Evolutionary conservation across 768 basidiomycete species (phyloP).

Genomic region (Jaapia argillacea): DNA sequence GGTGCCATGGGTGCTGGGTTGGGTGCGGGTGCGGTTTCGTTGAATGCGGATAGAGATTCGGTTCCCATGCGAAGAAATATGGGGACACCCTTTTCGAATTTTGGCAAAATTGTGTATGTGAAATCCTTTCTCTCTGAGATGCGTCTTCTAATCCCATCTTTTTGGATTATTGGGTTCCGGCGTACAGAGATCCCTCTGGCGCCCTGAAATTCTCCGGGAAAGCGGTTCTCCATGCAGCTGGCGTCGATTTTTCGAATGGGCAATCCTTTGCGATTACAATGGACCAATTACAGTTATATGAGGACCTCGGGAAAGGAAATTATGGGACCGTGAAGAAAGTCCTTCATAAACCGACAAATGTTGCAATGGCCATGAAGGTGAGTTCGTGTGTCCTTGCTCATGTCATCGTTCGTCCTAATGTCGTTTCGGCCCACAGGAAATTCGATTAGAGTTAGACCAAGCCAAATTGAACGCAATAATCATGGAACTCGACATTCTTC

Average conservation of each 20-base stretch:
- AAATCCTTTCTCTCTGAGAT: constrained; percentile 4
- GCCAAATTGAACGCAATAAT: constrained; percentile 92
- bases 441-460: constrained; percentile 89
- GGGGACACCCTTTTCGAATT: constrained; percentile 83
- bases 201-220: constrained; percentile 89
- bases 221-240: constrained; percentile 83
- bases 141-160: constrained; percentile 1
- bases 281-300: constrained; percentile 82
- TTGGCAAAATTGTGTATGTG: constrained; percentile 87
- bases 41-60: not conserved
- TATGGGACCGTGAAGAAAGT: constrained; percentile 98
- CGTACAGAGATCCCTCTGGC: constrained; percentile 96
- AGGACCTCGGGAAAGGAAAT: constrained; percentile 93
- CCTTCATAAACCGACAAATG: constrained; percentile 87
- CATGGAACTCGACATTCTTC: constrained; percentile 97
- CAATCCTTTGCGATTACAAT: constrained; percentile 90
- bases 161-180: too few species aligned
- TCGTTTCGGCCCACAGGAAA: constrained; percentile 56
- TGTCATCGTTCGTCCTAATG: not conserved
- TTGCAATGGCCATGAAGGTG: constrained; percentile 99
- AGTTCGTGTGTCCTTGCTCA: constrained; percentile 12
- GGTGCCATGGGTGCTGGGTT: not conserved
- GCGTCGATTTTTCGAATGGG: constrained; percentile 85
- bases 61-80: constrained; percentile 22
- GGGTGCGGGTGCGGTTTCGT: not conserved